Conservation (phyloP, 179 eudicot species). For the Gypsophila paniculata region DNA sequence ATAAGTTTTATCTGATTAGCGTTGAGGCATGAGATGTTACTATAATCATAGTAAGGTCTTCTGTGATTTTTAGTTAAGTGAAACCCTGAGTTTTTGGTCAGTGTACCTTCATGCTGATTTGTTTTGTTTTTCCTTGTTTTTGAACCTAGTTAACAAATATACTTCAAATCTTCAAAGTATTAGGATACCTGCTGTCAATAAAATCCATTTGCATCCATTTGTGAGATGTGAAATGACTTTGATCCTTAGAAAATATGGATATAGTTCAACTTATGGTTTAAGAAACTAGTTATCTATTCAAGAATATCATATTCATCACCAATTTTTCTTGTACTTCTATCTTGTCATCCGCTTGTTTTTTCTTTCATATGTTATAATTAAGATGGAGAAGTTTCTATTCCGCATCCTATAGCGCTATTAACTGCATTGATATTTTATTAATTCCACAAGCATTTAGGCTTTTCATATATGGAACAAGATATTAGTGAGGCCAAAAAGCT, state of each 20-base stretch:
- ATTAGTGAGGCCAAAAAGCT: background rate
- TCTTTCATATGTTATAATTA: background rate
- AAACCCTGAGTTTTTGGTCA: background rate
- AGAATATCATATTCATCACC: no score
- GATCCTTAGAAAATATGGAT: no score
- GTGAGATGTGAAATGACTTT: no score
- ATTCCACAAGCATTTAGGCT: background rate
- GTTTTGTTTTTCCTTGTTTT: background rate
- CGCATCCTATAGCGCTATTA: background rate
- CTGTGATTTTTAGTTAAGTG: background rate
- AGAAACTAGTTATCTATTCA: no score
- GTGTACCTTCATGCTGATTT: background rate
- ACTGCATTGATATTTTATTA: background rate
- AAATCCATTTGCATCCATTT: no score
- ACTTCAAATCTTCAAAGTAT: no score
- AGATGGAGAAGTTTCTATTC: background rate
- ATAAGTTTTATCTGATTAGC: background rate
- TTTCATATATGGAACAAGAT: background rate
- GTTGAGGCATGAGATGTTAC: background rate
- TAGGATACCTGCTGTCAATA: no score
- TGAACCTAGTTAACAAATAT: no score
- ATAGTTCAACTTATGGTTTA: no score
- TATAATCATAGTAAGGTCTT: background rate
- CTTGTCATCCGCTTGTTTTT: no score
- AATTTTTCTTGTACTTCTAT: no score